These are phyloP conservation scores for Boletus subparvulus DNA, from an alignment of 768 basidiomycete species.

Conservation along the genomic window DNA sequence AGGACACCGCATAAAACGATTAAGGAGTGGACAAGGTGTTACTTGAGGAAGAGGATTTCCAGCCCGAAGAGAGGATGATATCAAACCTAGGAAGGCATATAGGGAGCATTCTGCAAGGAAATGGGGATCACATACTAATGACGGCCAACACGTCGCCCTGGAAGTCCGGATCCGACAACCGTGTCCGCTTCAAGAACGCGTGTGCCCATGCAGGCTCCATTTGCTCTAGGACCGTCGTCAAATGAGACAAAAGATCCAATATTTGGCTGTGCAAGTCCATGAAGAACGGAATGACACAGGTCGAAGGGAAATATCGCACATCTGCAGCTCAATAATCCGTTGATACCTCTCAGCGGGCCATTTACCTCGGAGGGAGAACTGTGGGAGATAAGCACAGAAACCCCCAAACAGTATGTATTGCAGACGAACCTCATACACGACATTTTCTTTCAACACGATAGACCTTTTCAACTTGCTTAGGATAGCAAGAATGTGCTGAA, in stretches of 20 bases:
- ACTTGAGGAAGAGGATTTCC: constrained; percentile 81
- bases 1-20: constrained; percentile 45
- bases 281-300: neutral
- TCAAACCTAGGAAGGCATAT: constrained; percentile 51
- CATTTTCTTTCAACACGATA: constrained; percentile 53
- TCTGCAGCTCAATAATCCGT: constrained; percentile 61
- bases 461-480: constrained; percentile 70
- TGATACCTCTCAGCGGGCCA: constrained; percentile 85
- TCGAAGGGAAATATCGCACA: constrained; percentile 41
- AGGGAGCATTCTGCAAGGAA: neutral
- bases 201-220: constrained; percentile 76
- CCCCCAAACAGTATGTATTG: neutral
- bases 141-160: constrained; percentile 85
- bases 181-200: constrained; percentile 72
- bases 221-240: constrained; percentile 69
- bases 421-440: constrained; percentile 59
- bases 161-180: constrained; percentile 76
- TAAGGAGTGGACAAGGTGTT: constrained; percentile 68
- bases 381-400: neutral
- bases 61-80: constrained; percentile 71
- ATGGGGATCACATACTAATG: constrained; percentile 50
- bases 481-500: constrained; percentile 69
- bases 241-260: constrained; percentile 64
- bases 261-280: constrained; percentile 52
- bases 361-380: constrained; percentile 74